Evolutionary conservation across 169 alveolate species (phyloP), one percentile per base, ranked within the genome.

Genomic region (Plasmodium gonderi): DNA sequence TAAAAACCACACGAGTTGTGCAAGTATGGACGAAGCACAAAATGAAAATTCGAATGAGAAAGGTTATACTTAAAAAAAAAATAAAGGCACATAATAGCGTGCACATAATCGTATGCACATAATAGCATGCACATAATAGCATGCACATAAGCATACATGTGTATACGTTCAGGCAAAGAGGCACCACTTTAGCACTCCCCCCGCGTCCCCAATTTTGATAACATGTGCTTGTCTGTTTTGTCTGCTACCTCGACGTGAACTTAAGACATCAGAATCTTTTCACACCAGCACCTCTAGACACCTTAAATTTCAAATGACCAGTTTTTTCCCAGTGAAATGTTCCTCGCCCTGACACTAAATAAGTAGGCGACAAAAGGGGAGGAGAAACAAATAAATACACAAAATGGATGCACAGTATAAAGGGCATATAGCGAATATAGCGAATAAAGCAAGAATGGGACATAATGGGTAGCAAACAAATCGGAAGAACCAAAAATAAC

Each of bases 51-150:
- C 47, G 67, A 80, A 40, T 17, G 91, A 80, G 1, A 60, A 80
- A 80, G 91, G 91, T 80, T 80, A 80, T 45, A 60, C 12, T n/a
- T 38, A 38, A 33, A 80, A 54, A 64, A n/a, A 9, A 36, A 68
- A 42, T 29, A 44, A 64, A 60, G 29, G 49, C 20, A 44, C 17
- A 54, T 23, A 80, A 54, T 31, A 49, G 47, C 38, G 38, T 47
- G 17, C 26, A 3, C 17, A 17, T 69, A 33, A 14, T 31, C n/a
- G 5, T 69, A 5, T 33, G 23, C 44, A 69, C 49, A 3, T 33
- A 42, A 33, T 17, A 31, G 33, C 69, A 9, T 17, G 23, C 69
- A 33, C 1, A 69, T 69, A 23, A 17, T 47, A 1, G n/a, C n/a
- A n/a, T n/a, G 69, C 9, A 31, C n/a, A 54, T 31, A 0, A 17